phyloP scores from a whole-genome alignment of 306 rosid species.

The Lathyrus aphaca region DNA sequence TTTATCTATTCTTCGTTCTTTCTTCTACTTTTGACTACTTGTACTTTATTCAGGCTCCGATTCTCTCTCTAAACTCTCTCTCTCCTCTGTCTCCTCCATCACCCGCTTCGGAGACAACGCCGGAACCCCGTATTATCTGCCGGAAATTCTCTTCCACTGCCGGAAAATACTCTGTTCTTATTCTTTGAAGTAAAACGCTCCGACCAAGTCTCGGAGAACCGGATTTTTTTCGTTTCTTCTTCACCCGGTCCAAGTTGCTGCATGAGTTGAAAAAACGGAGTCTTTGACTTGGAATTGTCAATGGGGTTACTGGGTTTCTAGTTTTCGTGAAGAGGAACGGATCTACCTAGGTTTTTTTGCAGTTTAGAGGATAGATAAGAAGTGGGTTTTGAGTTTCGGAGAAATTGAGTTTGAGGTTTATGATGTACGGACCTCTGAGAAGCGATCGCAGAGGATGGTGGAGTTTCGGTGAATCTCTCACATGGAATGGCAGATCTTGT shows the following conservation, averaged over 20 bases:
- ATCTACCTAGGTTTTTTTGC: constrained; percentile 52
- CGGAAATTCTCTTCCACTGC: constrained; percentile 32
- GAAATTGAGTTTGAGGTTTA: constrained; percentile 57
- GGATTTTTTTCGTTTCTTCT: constrained; percentile 13
- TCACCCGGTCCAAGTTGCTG: constrained; percentile 46
- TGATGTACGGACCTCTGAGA: constrained; percentile 90
- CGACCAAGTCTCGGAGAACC: constrained; percentile 27
- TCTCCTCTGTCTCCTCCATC: constrained; percentile 59
- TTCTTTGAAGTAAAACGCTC: constrained; percentile 24
- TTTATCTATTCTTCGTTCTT: constrained; percentile 40
- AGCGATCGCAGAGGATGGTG: constrained; percentile 95
- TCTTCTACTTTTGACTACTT: constrained; percentile 60
- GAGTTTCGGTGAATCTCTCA: constrained; percentile 79
- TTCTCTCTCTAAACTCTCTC: constrained; percentile 54
- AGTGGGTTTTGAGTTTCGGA: constrained; percentile 42
- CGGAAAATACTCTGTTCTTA: neutral
- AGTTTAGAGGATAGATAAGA: constrained; percentile 38
- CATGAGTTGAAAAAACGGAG: constrained; percentile 49
- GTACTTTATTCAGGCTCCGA: constrained; percentile 66
- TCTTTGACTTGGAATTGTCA: constrained; percentile 55
- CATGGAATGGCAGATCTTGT: constrained; percentile 99
- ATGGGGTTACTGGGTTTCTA: constrained; percentile 50
- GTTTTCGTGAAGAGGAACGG: constrained; percentile 48
- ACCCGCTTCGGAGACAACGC: constrained; percentile 51
- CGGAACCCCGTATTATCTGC: constrained; percentile 28